These are phyloP conservation scores for Monosporozyma siamensis DNA, from an alignment of 805 yeast species.

Conservation along the genomic window DNA sequence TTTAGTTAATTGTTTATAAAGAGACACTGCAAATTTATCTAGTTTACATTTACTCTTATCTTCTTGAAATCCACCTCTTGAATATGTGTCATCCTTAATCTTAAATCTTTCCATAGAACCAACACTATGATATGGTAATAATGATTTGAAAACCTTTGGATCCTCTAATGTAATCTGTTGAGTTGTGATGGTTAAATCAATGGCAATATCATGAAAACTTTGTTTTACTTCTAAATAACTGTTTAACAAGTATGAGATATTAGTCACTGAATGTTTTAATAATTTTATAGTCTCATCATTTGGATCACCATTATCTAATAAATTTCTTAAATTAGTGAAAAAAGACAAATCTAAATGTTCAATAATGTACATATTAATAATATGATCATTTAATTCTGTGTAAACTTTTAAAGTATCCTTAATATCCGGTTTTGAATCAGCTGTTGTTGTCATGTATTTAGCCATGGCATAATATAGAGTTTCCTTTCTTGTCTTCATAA, in stretches of 20 bases:
- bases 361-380: conserved; percentile 19
- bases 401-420: conserved; percentile 23
- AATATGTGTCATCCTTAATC: background rate
- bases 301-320: conserved; percentile 9
- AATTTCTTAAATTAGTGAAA: conserved; percentile 20
- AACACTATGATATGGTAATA: conserved; percentile 42
- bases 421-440: conserved; percentile 7
- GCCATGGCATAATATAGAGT: conserved; percentile 9
- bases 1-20: conserved; percentile 29
- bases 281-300: conserved; percentile 25
- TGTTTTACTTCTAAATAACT: conserved; percentile 73
- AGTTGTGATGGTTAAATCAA: conserved; percentile 52
- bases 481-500: conserved; percentile 13
- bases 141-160: conserved; percentile 61
- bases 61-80: background rate
- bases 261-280: conserved; percentile 22
- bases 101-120: conserved; percentile 20
- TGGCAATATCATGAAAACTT: conserved; percentile 49
- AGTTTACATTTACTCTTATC: conserved; percentile 2
- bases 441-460: conserved; percentile 6
- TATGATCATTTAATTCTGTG: conserved; percentile 24
- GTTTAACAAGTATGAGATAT: conserved; percentile 30
- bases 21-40: conserved; percentile 1
- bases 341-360: conserved; percentile 27
- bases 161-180: conserved; percentile 64